A percentile compares a stretch with the other conserved stretches of the same genome.
These are phyloP conservation scores for Schwanniomyces polymorphus DNA, from an alignment of 805 yeast species.

Conservation along the genomic window DNA sequence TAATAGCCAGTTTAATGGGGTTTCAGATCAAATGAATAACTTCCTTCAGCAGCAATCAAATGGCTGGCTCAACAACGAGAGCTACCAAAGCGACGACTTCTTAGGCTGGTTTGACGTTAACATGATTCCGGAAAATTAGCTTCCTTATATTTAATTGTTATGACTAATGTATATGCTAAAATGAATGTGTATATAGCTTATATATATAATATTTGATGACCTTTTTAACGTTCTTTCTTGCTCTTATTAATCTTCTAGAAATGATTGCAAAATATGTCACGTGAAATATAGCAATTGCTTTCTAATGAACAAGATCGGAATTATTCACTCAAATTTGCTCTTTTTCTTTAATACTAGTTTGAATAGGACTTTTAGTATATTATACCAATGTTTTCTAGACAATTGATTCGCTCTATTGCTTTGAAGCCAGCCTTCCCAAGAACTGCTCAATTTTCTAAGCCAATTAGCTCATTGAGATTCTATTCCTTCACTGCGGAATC, in stretches of 20 bases:
- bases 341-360: not conserved
- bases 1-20: conserved; percentile 7
- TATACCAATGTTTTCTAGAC: conserved; percentile 17
- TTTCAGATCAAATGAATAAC: conserved; percentile 45
- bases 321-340: not conserved
- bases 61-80: conserved; percentile 75
- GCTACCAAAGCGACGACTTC: conserved; percentile 71
- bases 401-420: conserved; percentile 14
- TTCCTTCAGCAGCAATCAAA: conserved; percentile 81
- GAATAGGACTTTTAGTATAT: not conserved
- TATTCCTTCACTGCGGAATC: conserved; percentile 33
- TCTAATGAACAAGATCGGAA: not conserved
- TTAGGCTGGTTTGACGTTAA: conserved; percentile 92
- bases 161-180: not conserved
- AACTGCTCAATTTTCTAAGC: conserved; percentile 3
- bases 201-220: not conserved
- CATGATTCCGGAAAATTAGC: conserved; percentile 18
- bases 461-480: conserved; percentile 14
- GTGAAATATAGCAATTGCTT: conserved; percentile 1
- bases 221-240: not conserved
- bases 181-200: not conserved
- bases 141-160: not conserved
- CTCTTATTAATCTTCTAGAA: not conserved
- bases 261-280: not conserved
- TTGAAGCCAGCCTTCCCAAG: conserved; percentile 3